Conservation (phyloP, 1,284 basidiomycete genomes). For the Taiwanofungus camphoratus region DNA sequence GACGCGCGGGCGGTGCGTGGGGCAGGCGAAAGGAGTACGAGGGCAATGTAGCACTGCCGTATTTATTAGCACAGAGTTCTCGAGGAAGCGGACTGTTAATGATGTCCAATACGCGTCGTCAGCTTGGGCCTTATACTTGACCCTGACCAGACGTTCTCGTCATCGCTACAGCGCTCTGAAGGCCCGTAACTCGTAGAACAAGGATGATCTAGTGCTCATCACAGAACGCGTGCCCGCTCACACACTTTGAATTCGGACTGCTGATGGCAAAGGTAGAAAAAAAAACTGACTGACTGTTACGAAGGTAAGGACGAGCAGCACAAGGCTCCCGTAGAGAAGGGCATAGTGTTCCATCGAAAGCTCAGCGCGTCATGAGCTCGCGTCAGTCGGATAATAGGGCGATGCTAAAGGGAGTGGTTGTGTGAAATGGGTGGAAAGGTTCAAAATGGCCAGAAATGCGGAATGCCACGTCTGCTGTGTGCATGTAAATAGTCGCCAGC, state of each 20-base stretch:
- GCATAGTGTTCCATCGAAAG: slow-evolving; percentile 20
- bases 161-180: slow-evolving; percentile 50
- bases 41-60: slow-evolving; percentile 53
- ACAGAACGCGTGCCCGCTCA: slow-evolving; percentile 16
- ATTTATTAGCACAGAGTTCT: no score
- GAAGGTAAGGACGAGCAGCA: slow-evolving; percentile 19
- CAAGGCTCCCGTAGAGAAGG: slow-evolving; percentile 19
- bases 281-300: slow-evolving; percentile 20
- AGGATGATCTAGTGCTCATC: slow-evolving; percentile 81
- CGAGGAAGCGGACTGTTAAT: no score
- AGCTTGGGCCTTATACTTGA: no score
- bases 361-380: slow-evolving; percentile 1
- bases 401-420: neutral
- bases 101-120: no score
- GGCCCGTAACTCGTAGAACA: slow-evolving; percentile 80
- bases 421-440: neutral
- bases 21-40: slow-evolving; percentile 64
- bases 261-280: neutral
- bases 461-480: neutral
- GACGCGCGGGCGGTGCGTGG: slow-evolving; percentile 57
- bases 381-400: neutral
- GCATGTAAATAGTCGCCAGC: no score
- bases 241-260: neutral
- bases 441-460: no score
- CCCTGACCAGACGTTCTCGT: slow-evolving; percentile 56